Percentiles rank a stretch among this genome's conserved stretches.
phyloP scores from a whole-genome alignment of 768 basidiomycete species.

The Dioszegia hungarica region DNA sequence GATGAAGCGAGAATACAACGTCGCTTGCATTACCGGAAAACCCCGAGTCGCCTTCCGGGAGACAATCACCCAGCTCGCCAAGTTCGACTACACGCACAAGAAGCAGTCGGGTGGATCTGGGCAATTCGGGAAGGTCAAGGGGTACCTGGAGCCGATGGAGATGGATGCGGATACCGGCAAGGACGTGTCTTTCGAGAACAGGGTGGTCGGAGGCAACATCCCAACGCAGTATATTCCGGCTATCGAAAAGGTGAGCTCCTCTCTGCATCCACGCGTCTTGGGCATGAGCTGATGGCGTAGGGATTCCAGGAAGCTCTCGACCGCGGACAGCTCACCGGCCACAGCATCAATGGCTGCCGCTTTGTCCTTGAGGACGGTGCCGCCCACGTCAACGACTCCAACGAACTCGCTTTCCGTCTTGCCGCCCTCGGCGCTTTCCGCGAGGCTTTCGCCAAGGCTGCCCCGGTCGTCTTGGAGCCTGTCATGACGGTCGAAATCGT shows the following conservation, averaged over 20 bases:
- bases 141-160: constrained; percentile 86
- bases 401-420: constrained; percentile 88
- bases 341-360: constrained; percentile 76
- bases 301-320: constrained; percentile 92
- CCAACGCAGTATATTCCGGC: constrained; percentile 89
- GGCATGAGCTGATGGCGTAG: constrained; percentile 51
- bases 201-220: constrained; percentile 87
- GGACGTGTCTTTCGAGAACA: constrained; percentile 68
- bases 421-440: constrained; percentile 88
- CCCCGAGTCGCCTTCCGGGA: constrained; percentile 96
- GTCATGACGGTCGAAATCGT: constrained; percentile 98
- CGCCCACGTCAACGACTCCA: constrained; percentile 90
- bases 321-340: constrained; percentile 83
- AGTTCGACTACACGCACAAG: constrained; percentile 90
- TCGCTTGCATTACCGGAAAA: constrained; percentile 86
- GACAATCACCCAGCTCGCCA: constrained; percentile 74
- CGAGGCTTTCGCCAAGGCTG: constrained; percentile 73
- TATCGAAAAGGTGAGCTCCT: constrained; percentile 70
- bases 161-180: constrained; percentile 70
- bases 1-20: constrained; percentile 95
- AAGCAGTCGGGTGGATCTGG: constrained; percentile 97
- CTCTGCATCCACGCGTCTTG: neutral
- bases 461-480: constrained; percentile 85
- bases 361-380: constrained; percentile 87
- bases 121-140: constrained; percentile 89